A percentile compares a stretch with the other conserved stretches of the same genome.
Evolutionary conservation across 1,139 yeast genomes (phyloP).

Genomic region (Candida tropicalis): DNA sequence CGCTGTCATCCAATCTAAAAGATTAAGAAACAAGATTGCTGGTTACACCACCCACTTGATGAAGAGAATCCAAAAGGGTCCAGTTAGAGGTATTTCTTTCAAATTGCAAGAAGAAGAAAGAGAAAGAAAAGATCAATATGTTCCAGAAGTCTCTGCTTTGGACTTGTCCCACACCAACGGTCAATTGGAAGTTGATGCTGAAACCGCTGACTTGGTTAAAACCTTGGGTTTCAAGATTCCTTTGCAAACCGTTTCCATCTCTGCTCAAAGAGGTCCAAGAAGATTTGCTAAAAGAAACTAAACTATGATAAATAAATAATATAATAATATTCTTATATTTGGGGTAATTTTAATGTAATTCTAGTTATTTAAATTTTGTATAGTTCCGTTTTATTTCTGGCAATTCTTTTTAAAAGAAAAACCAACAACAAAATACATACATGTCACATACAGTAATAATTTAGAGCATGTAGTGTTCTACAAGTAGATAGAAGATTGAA

Average conservation of each 20-base stretch:
- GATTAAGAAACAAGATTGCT: slow-evolving; percentile 99
- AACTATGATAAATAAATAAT: slow-evolving; percentile 18
- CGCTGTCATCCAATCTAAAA: slow-evolving; percentile 99
- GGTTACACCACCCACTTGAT: slow-evolving; percentile 99
- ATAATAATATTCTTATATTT: slow-evolving; percentile 2
- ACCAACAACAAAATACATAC: slow-evolving; percentile 1
- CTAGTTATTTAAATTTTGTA: slow-evolving; percentile 7
- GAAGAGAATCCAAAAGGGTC: slow-evolving; percentile 99
- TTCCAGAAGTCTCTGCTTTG: slow-evolving; percentile 99
- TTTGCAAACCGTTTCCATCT: slow-evolving; percentile 85
- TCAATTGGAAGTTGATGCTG: slow-evolving; percentile 96
- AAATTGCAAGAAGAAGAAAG: slow-evolving; percentile 99
- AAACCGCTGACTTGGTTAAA: slow-evolving; percentile 96
- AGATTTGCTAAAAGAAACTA: slow-evolving; percentile 96
- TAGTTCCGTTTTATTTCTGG: slow-evolving; percentile 1
- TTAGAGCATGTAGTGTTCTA: no score
- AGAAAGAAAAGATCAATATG: slow-evolving; percentile 99
- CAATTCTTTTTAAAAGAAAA: no score
- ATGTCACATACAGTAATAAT: slow-evolving; percentile 3
- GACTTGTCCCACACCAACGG: slow-evolving; percentile 96
- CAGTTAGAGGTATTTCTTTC: slow-evolving; percentile 99
- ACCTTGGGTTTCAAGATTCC: slow-evolving; percentile 96
- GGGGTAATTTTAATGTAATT: slow-evolving; percentile 8
- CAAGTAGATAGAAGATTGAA: no score
- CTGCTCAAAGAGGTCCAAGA: slow-evolving; percentile 92